Evolutionary conservation across 441 rosid species (phyloP), one percentile per base, ranked within the genome.

Genomic region (Gossypium gossypioides): DNA sequence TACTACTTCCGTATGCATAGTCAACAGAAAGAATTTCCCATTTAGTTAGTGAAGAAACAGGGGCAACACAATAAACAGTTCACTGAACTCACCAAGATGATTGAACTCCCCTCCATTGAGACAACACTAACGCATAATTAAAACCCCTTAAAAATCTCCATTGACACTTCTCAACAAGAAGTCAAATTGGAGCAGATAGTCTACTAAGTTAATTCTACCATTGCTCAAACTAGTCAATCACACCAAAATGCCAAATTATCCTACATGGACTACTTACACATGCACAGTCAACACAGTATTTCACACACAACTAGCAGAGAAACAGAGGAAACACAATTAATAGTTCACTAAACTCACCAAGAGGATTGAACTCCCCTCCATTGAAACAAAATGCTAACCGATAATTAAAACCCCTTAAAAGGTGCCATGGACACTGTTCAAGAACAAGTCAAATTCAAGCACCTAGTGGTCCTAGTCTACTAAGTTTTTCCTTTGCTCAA

Each of bases 321-420:
- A 54, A 54, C 58, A 54, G 25, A 54, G 55, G 56, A 16, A 22
- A 19, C 44, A 37, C 12, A 37, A 37, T 37, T 37, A 37, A 37
- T 37, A 37, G 3, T 37, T 37, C 44, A 37, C 12, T 8, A 37
- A 37, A 37, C 44, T 8, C 44, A 37, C 44, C 91, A 67, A 92
- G 96, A 72, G 98, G 99, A 86, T 96, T 96, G 60, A 88, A 80
- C 86, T 92, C 96, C 78, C 81, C 98, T 37, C 93, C 96, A 74
- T 37, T 37, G 44, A 37, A 9, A 37, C 44, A 37, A 37, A 37
- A 37, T 37, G 44, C 44, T 37, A 37, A 37, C 44, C 12, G 44
- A 50, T 27, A 68, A 51, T 44, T 24, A 37, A 37, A 37, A 37
- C 44, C 1, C n/a, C 48, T 32, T 15, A 13, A 29, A 68, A 51